A percentile compares a stretch with the other conserved stretches of the same genome.
These are phyloP conservation scores for Brassica balearica DNA, from an alignment of 441 rosid genomes.

Conservation along the genomic window DNA sequence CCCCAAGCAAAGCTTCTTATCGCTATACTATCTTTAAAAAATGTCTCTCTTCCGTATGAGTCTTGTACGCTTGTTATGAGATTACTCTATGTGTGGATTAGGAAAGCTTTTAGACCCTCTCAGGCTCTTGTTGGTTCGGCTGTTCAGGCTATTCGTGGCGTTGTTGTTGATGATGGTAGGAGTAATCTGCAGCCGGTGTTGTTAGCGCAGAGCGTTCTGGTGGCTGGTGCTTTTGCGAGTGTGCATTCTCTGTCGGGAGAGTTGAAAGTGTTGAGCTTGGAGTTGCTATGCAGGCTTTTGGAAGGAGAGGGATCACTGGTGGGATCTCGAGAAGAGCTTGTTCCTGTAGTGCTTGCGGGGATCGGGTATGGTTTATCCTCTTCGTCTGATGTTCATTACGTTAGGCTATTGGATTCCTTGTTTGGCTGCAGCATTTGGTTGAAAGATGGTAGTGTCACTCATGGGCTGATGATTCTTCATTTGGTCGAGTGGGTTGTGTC, in stretches of 20 bases:
- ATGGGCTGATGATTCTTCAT: constrained; percentile 86
- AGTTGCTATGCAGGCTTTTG: constrained; percentile 63
- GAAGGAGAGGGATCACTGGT: constrained; percentile 57
- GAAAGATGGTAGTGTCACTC: constrained; percentile 51
- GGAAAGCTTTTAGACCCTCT: constrained; percentile 81
- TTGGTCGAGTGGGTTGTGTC: constrained; percentile 82
- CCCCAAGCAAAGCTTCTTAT: constrained; percentile 89
- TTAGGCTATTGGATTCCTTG: constrained; percentile 57
- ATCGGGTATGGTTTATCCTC: constrained; percentile 82
- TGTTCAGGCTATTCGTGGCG: constrained; percentile 55
- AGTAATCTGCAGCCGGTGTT: constrained; percentile 52
- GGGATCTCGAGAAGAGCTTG: constrained; percentile 47
- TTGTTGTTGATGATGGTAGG: constrained; percentile 42
- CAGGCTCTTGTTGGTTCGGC: constrained; percentile 63
- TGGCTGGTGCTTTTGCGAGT: constrained; percentile 74
- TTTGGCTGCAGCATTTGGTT: constrained; percentile 63
- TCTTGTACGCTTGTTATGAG: constrained; percentile 65
- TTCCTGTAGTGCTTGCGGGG: constrained; percentile 80
- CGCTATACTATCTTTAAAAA: constrained; percentile 63
- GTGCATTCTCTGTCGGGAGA: constrained; percentile 61
- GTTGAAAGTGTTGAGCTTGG: constrained; percentile 61
- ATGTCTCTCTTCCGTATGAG: constrained; percentile 55
- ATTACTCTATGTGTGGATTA: constrained; percentile 85
- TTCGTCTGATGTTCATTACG: constrained; percentile 53
- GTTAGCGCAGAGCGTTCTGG: constrained; percentile 67